Base-by-base conservation (phyloP, 805 yeast species). In the Helenozyma baotianmanensis region DNA sequence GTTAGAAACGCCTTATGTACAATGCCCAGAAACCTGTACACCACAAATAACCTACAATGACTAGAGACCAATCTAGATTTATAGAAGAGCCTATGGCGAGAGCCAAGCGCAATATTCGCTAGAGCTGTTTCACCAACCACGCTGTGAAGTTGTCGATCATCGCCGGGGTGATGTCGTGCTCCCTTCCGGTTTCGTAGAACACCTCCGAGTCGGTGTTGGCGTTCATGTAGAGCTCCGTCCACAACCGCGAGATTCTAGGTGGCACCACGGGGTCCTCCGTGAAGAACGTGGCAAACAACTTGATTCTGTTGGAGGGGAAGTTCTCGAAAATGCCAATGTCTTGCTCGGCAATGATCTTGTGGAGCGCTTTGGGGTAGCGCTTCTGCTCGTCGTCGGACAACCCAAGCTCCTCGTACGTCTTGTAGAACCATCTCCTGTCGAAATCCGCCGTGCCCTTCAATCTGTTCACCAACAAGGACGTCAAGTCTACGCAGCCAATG, bases 401-500 rank as follows among this genome's bases (percentile, higher is more conserved):
- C 1, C 42, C 48, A 33, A 66, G 48, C 41, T 65, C 70, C 14
- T 51, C 44, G 37, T 65, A 66, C 17, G 49, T 40, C 39, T 33
- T 47, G 43, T 61, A 62, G 35, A 60, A 62, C 37, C 47, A 48
- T 32, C 56, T 58, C 33, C 51, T 59, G 25, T 48, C 54, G 32
- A 44, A 58, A n/a, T 41, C 44, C 2, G 37, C 29, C 4, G 53
- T 38, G 10, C 33, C 33, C 28, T 32, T 43, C 48, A 70, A 56
- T 23, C 81, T 56, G 37, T 60, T 62, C 35, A 64, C 38, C 45
- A 77, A 51, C 42, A 78, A 54, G 7, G 66, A 50, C 9, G 72
- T 53, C 38, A 76, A 51, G 36, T 69, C 70, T 7, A 70, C 62
- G 35, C 72, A 61, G 3, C 80, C 80, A 29, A 78, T 59, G 16